Evolutionary conservation across 2,329 filamentous ascomycete species (phyloP).

Genomic region (Aspergillus aculeatinus): DNA sequence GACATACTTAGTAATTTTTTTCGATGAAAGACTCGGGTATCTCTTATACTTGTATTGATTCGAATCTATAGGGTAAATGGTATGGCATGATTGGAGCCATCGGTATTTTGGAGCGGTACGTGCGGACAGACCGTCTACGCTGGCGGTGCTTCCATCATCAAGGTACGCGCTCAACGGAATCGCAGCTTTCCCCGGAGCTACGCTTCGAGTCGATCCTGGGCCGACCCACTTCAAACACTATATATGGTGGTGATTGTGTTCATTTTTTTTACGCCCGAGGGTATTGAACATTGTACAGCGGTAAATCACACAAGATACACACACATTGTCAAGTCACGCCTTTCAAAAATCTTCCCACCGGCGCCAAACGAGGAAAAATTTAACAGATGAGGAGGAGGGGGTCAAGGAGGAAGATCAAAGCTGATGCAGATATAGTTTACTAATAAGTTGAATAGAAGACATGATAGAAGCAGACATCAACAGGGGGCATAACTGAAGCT

Average conservation of each 20-base stretch:
- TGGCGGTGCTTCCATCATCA: no score
- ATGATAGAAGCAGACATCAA: constrained; percentile 22
- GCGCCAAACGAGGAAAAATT: constrained; percentile 21
- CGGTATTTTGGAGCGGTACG: no score
- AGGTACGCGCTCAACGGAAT: no score
- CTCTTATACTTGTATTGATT: no score
- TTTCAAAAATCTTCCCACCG: constrained; percentile 24
- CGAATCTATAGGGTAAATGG: no score
- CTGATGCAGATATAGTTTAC: constrained; percentile 19
- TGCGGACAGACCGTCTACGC: no score
- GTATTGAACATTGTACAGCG: constrained; percentile 40
- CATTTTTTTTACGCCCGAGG: constrained; percentile 30
- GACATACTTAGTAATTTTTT: no score
- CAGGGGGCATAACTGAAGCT: constrained; percentile 14
- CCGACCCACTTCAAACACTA: constrained; percentile 21
- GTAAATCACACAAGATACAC: constrained; percentile 17
- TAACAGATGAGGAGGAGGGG: constrained; percentile 6
- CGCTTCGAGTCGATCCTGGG: neutral
- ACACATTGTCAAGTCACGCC: constrained; percentile 22
- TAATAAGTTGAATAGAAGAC: constrained; percentile 21
- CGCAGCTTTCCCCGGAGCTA: no score
- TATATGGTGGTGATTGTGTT: constrained; percentile 14
- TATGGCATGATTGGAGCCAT: no score
- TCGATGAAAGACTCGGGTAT: no score
- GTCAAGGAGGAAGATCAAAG: constrained; percentile 5